Evolutionary conservation across 2,329 filamentous ascomycete species (phyloP).

Genomic region (Hypoxylon sp.): DNA sequence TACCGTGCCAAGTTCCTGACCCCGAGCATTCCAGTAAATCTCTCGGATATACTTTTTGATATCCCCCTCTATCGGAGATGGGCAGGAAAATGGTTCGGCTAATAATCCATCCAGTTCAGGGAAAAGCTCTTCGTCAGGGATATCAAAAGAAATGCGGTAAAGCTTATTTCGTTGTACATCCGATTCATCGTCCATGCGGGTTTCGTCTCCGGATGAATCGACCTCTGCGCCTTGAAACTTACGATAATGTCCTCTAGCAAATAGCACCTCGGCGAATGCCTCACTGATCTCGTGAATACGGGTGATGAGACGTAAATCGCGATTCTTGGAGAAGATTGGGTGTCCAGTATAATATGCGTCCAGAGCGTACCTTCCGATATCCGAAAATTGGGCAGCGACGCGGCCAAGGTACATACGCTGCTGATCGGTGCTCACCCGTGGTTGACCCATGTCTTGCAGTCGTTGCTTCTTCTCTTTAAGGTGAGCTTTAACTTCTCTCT

Average conservation of each 20-base stretch:
- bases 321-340: neutral
- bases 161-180: neutral
- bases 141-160: neutral
- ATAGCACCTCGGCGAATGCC: neutral
- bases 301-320: neutral
- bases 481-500: neutral
- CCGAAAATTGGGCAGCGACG: conserved; percentile 1
- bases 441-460: neutral
- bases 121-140: conserved; percentile 7
- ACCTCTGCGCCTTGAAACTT: neutral
- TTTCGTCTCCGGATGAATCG: no score
- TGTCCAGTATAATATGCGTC: conserved; percentile 7
- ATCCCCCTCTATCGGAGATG: neutral
- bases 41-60: neutral
- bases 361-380: conserved; percentile 5
- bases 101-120: conserved; percentile 4
- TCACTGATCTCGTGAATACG: neutral
- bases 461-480: neutral
- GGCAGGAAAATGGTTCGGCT: neutral
- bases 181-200: neutral
- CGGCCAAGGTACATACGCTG: conserved; percentile 19
- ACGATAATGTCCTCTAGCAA: conserved; percentile 10
- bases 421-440: neutral
- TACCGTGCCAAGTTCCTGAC: conserved; percentile 19
- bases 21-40: conserved; percentile 1